phyloP scores from a whole-genome alignment of 2,329 filamentous ascomycete species.

The Alternaria triticimaculans region DNA sequence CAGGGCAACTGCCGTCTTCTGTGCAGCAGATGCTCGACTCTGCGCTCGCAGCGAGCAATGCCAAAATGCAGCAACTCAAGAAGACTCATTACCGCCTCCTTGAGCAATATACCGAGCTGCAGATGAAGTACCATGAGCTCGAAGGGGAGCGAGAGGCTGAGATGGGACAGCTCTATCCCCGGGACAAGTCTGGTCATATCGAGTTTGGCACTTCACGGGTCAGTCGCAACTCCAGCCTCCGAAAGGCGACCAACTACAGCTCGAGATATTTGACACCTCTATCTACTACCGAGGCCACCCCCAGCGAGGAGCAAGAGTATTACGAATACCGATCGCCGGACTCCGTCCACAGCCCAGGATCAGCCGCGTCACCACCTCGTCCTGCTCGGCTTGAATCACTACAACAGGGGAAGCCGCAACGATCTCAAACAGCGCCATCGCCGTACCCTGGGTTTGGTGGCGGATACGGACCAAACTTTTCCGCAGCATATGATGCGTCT shows the following conservation, averaged over 20 bases:
- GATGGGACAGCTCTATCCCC: conserved; percentile 29
- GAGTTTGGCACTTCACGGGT: conserved; percentile 26
- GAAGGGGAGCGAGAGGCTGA: conserved; percentile 43
- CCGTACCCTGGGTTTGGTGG: conserved; percentile 35
- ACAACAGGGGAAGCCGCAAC: conserved; percentile 24
- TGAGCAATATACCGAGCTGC: conserved; percentile 58
- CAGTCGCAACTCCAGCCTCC: conserved; percentile 38
- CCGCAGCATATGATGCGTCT: conserved; percentile 41
- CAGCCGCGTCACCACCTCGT: conserved; percentile 27
- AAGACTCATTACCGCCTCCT: conserved; percentile 60
- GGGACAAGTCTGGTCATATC: conserved; percentile 24
- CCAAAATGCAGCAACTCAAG: conserved; percentile 58
- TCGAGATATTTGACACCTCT: conserved; percentile 34
- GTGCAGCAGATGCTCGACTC: conserved; percentile 58
- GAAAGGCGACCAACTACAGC: conserved; percentile 27
- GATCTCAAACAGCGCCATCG: conserved; percentile 26
- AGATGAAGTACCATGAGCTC: conserved; percentile 53
- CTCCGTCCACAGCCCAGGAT: conserved; percentile 29
- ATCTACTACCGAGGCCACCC: conserved; percentile 24
- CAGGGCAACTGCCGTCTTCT: conserved; percentile 46
- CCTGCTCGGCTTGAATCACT: conserved; percentile 41
- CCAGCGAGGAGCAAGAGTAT: conserved; percentile 37
- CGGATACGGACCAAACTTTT: conserved; percentile 34
- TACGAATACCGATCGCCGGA: conserved; percentile 42
- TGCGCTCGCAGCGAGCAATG: conserved; percentile 55